Evolutionary conservation across 192 early-diverging fungal species (phyloP).

Genomic region (Gamsiella multidivaricata): DNA sequence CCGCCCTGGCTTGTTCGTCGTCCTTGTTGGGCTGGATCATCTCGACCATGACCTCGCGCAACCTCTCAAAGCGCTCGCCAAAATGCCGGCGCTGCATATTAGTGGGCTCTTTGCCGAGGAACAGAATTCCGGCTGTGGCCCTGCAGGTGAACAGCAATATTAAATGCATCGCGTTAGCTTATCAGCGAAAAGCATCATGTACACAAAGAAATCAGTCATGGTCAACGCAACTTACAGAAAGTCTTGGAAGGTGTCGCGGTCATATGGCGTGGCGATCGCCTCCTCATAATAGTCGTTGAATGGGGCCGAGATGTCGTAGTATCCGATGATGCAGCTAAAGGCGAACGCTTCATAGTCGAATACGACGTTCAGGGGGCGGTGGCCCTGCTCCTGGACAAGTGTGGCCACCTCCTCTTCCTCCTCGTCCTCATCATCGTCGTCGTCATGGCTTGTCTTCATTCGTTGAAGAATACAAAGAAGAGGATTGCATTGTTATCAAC

Average conservation of each 20-base stretch:
- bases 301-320: not conserved
- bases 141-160: not conserved
- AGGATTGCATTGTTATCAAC: not conserved
- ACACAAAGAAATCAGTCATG: not conserved
- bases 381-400: not conserved
- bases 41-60: not conserved
- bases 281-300: constrained; percentile 17
- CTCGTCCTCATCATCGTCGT: constrained; percentile 3
- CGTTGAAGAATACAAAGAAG: not conserved
- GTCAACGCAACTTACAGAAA: constrained; percentile 20
- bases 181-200: constrained; percentile 7
- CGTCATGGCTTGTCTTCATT: not conserved
- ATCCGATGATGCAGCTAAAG: constrained; percentile 2
- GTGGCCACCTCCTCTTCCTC: constrained; percentile 3
- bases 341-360: constrained; percentile 8
- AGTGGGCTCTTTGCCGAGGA: constrained; percentile 9
- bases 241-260: constrained; percentile 7
- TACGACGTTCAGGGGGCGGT: constrained; percentile 9
- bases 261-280: constrained; percentile 5
- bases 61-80: constrained; percentile 8
- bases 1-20: not conserved
- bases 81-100: constrained; percentile 3
- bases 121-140: constrained; percentile 9
- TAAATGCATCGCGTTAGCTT: constrained; percentile 8
- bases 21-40: constrained; percentile 2